Evolutionary conservation across 257 asterid genomes (phyloP), one percentile per base, ranked within the genome.

Genomic region (Solanum acaule): DNA sequence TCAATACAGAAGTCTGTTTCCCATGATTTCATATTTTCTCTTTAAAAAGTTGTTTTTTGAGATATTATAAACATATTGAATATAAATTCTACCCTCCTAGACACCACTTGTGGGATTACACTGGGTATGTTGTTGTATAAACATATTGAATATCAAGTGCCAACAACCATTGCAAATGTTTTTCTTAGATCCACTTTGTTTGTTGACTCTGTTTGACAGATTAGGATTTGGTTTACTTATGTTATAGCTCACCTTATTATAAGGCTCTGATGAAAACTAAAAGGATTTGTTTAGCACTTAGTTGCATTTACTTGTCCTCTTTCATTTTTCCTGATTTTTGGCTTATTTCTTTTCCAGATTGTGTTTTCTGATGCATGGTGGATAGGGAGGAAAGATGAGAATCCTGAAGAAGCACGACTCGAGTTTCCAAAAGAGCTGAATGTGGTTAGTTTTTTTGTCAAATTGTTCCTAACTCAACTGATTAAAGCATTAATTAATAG

Each of bases 311-410:
- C 84, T 86, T 85, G 29, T 12, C 40, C 37, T 65, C 59, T 31
- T 67, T 31, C 61, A 14, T 11, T 46, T 83, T 63, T 67, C 83
- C 89, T 59, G 82, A 81, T 88, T 34, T 77, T 31, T 72, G 88
- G 29, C 56, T 46, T 88, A 87, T 91, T 90, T 27, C 40, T 63
- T 91, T 83, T 85, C 88, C 92, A 96, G 99, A 89, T 96, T 89
- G 98, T 95, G 77, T 96, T 96, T 91, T 95, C 99, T 65, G 98
- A 96, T 90, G 99, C 98, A 67, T 96, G 99, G 98, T 96, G 99
- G 98, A 94, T 96, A 61, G 99, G 99, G 86, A 94, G 87, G 88
- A 94, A 95, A 89, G 98, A 94, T 49, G 96, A 94, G 88, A 96
- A 96, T 92, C 99, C 99, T 44, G 96, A 93, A 86, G 99, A 96